Evolutionary conservation across 345 rosid species (phyloP), one percentile per base, ranked within the genome.

Genomic region (Dovyalis caffra): DNA sequence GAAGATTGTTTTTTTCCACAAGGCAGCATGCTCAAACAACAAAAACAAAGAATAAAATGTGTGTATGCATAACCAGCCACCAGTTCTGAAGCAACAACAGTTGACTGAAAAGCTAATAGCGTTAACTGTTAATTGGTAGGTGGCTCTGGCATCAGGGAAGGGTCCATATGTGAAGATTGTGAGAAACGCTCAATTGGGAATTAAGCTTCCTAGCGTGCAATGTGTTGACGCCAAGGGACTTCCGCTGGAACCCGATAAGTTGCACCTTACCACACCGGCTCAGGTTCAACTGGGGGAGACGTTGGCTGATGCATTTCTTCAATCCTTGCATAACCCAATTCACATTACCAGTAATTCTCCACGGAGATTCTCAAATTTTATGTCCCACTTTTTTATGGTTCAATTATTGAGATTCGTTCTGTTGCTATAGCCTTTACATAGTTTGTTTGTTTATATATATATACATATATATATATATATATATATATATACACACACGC

Each of bases 251-350:
- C 77, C 76, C 23, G 86, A 77, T 57, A 61, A 34, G 29, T 23
- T 79, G 57, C 86, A 79, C 72, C 86, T 83, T n/a, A 64, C 81
- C 20, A 79, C 83, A 2, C 70, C 66, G 16, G 71, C 81, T 23
- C 81, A 83, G 77, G 80, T 83, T 53, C 65, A 66, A 26, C 79
- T 83, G 31, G 83, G 86, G 10, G 73, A 80, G 25, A 25, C 58
- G 28, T 34, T 83, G 68, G 81, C 81, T 29, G 64, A 67, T 61
- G 68, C 68, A 53, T 65, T 62, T 29, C 73, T 76, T 3, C 63
- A 49, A 6, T 32, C 69, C 14, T 11, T 26, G 11, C 3, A 57
- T 35, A 38, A 1, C 40, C 31, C 77, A 5, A 28, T 57, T 16
- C 73, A 40, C 3, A 5, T 14, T 31, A n/a, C 20, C 45, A 68